A percentile compares a stretch with the other conserved stretches of the same genome.
Evolutionary conservation across 106 monocot species (phyloP).

Genomic region (Dendrobium nobile): DNA sequence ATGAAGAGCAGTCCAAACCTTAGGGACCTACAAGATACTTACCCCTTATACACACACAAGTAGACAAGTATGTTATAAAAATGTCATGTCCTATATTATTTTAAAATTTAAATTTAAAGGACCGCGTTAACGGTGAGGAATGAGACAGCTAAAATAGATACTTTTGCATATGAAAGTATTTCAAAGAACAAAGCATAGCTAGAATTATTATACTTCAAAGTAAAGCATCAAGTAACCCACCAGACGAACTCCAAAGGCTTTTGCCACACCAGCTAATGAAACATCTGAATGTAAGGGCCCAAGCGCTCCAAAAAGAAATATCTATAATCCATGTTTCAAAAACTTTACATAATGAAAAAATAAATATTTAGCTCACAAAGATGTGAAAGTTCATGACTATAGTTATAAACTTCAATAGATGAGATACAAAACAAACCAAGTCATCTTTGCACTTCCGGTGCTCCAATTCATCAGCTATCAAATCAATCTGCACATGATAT

Average conservation of each 20-base stretch:
- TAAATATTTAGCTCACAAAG: neutral
- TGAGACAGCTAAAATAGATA: neutral
- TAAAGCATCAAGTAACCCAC: constrained; percentile 23
- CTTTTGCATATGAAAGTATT: neutral
- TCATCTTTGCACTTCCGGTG: constrained; percentile 45
- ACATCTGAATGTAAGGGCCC: constrained; percentile 97
- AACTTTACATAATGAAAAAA: neutral
- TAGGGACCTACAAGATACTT: too few species aligned
- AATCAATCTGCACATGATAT: constrained; percentile 71
- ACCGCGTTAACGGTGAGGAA: neutral
- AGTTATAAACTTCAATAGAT: neutral
- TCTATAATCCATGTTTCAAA: constrained; percentile 25
- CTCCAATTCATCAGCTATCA: constrained; percentile 85
- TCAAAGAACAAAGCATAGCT: neutral
- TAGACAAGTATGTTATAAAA: too few species aligned
- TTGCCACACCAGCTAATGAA: constrained; percentile 88
- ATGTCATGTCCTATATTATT: too few species aligned
- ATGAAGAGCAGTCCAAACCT: too few species aligned
- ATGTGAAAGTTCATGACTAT: neutral
- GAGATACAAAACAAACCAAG: constrained; percentile 48
- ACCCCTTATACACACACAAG: too few species aligned
- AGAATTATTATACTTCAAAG: neutral
- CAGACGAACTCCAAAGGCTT: constrained; percentile 95
- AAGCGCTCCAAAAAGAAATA: constrained; percentile 89
- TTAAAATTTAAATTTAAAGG: neutral